Base-by-base conservation (phyloP, 208 protist genomes). In the Trichomonas tenax region DNA sequence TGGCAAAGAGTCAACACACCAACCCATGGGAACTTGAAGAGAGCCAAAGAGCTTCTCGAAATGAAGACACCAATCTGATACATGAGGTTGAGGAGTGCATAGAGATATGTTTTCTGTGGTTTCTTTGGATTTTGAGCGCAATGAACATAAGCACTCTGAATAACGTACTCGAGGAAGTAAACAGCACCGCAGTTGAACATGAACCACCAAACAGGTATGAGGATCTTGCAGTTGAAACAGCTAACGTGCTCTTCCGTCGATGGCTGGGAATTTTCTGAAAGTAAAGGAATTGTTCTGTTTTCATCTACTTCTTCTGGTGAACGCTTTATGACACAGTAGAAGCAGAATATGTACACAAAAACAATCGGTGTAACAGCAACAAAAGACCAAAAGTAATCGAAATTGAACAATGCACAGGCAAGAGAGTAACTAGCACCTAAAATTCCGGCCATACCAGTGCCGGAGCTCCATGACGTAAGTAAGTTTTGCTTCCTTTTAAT, bases 41-140 rank as follows among this genome's bases (percentile, higher is more conserved):
- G 51, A 26, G 17, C 26, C 8, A 93, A 51, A 15, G 86, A 51
- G 21, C 14, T 49, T 15, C 40, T 48, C 1, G 86, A 93, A 93
- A 93, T 93, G 26, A 93, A 93, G 9, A 93, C 40, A 9, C 86
- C 86, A 93, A 93, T 58, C 44, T 93, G 86, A 58, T 93, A 93
- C 14, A 34, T 41, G 6, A 93, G 31, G 26, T 58, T 51, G 0
- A 93, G 21, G 2, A 93, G 46, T 11, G 17, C 10, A 36, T 38
- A 48, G 17, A n/a, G 40, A 51, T 93, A 93, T 93, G 14, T 9
- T 0, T 93, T 58, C 15, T 0, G 3, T 17, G 26, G 11, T 17
- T 9, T 51, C 26, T 48, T 23, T 1, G 6, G 6, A 40, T 48
- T 38, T 38, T 41, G 17, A 0, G 34, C 3, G 46, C 31, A 51